phyloP scores from a whole-genome alignment of 208 protist species.

The Porcisia deanei region DNA sequence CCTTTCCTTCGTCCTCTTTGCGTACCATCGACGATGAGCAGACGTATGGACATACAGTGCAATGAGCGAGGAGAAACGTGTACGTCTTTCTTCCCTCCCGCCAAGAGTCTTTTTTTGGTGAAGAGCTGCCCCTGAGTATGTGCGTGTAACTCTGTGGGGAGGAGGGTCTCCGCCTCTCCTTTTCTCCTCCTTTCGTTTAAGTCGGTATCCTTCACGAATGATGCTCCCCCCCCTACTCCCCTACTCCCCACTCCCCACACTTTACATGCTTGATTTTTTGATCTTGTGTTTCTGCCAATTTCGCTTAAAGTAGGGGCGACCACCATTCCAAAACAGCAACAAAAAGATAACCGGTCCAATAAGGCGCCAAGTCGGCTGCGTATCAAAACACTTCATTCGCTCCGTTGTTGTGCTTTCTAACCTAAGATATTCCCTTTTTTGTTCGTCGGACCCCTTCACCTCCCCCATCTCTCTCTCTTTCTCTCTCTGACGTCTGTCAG shows the following conservation, averaged over 20 bases:
- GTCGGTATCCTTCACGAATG: neutral
- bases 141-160: neutral
- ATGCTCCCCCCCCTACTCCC: neutral
- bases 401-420: neutral
- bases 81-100: neutral
- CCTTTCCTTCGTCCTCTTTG: too few relatives aligned
- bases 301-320: too few relatives aligned
- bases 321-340: too few relatives aligned
- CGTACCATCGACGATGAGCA: neutral
- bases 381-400: too few relatives aligned
- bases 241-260: neutral
- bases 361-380: too few relatives aligned
- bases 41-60: neutral
- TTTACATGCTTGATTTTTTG: neutral
- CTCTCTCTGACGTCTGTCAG: neutral
- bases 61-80: neutral
- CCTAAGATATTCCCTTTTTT: neutral
- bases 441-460: neutral
- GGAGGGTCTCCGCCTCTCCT: too few relatives aligned
- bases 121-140: neutral
- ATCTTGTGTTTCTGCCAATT: neutral
- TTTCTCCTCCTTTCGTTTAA: neutral
- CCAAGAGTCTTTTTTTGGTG: neutral
- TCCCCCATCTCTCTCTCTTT: neutral
- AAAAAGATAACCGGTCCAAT: too few relatives aligned